A percentile compares a stretch with the other conserved stretches of the same genome.
phyloP scores from a whole-genome alignment of 805 yeast genomes.

The Monosporozyma servazzii region DNA sequence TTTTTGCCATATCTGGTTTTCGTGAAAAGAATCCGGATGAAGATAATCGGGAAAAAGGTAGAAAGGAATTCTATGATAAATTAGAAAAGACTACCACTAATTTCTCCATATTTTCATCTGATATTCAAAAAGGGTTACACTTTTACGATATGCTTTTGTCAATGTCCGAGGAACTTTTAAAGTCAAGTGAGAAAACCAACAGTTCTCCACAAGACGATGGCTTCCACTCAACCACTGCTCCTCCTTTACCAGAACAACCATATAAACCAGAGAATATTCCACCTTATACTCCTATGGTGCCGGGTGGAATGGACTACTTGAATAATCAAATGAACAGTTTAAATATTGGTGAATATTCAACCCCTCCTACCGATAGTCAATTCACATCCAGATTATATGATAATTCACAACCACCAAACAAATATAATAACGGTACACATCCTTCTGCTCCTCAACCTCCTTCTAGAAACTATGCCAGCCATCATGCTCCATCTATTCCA shows the following conservation, averaged over 20 bases:
- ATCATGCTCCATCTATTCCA: neutral
- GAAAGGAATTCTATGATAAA: conserved; percentile 32
- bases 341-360: neutral
- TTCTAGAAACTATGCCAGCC: neutral
- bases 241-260: conserved; percentile 8
- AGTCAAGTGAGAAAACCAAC: conserved; percentile 2
- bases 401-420: neutral
- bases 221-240: neutral
- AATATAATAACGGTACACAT: neutral
- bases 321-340: neutral
- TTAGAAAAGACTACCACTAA: conserved; percentile 42
- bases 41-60: conserved; percentile 27
- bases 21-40: conserved; percentile 34
- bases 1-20: conserved; percentile 37
- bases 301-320: neutral
- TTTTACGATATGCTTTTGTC: conserved; percentile 47
- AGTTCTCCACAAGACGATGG: neutral
- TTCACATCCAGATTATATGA: neutral
- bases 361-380: neutral
- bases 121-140: conserved; percentile 49
- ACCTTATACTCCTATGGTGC: neutral
- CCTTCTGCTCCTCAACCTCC: conserved; percentile 5
- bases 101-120: conserved; percentile 52
- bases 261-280: neutral
- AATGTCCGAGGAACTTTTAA: conserved; percentile 19